Evolutionary conservation across 2,329 filamentous ascomycete species (phyloP), one percentile per base, ranked within the genome.

Genomic region (Furcasterigmium furcatum): DNA sequence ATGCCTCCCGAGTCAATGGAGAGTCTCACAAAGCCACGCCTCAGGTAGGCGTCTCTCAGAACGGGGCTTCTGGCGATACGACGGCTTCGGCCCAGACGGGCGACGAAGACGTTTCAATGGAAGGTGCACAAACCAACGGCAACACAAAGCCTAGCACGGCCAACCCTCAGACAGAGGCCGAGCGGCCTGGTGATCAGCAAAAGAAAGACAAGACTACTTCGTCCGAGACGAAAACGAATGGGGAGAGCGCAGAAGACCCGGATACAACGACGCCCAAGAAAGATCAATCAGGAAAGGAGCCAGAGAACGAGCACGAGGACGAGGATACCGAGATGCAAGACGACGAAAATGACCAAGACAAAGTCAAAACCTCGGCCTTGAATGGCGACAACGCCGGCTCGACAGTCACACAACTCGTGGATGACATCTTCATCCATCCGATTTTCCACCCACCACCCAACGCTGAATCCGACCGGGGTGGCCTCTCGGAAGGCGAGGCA

Each of bases 401-500:
- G 39, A 42, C 44, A 36, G 18, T 35, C 18, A 45, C 48, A 5
- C 46, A 49, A n/a, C 9, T 34, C 39, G 61, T 64, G 18, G 69
- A 72, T 13, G 70, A 76, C 4, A 70, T 73, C n/a, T 77, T 77
- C 22, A 79, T 92, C 47, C 86, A 92, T 59, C 87, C 88, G 4
- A 80, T 90, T 57, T 95, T 90, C 64, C 64, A 82, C 36, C 79
- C 85, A 29, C 85, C 88, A 0, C 60, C 68, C 21, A 70, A 78
- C 25, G 78, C 80, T 20, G 74, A 77, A 44, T 77, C 84, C 3
- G 85, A 91, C 60, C 76, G 84, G 45, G 82, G 91, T 59, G 85
- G 85, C 2, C 76, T 95, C 3, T 87, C 88, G 1, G 74, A 82
- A 16, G 67, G 73, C 21, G 88, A 94, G 66, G 89, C 89, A 2